Evolutionary conservation across 1,284 basidiomycete genomes (phyloP).

Genomic region (Rhizoctonia solani): DNA sequence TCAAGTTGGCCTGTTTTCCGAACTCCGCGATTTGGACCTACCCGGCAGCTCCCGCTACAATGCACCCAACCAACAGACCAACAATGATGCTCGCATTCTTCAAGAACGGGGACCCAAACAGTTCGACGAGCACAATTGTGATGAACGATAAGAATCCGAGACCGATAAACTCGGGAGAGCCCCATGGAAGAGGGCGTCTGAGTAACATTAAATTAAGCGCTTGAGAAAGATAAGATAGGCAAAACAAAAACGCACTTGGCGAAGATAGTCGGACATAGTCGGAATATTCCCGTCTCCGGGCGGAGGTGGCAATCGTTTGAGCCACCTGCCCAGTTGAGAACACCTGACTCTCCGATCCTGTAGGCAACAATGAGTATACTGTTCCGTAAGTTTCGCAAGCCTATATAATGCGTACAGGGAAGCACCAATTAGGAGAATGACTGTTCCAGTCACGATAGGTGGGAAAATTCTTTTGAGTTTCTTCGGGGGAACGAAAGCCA

Average conservation of each 20-base stretch:
- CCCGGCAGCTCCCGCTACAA: constrained; percentile 74
- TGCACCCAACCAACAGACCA: constrained; percentile 75
- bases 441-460: constrained; percentile 78
- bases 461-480: constrained; percentile 74
- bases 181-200: constrained; percentile 56
- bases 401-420: constrained; percentile 44
- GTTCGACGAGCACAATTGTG: constrained; percentile 70
- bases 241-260: constrained; percentile 46
- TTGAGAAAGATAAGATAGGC: constrained; percentile 42
- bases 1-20: neutral
- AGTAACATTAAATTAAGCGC: neutral
- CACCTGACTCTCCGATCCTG: constrained; percentile 55
- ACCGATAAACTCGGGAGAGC: constrained; percentile 80
- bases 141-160: constrained; percentile 83
- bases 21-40: constrained; percentile 58
- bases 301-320: constrained; percentile 66
- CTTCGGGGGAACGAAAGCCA: constrained; percentile 55
- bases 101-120: constrained; percentile 82
- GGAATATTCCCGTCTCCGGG: constrained; percentile 66
- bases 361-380: constrained; percentile 57
- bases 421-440: constrained; percentile 76
- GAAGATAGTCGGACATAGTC: constrained; percentile 67
- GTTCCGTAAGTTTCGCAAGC: constrained; percentile 44
- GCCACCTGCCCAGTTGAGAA: constrained; percentile 83
- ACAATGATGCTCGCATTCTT: constrained; percentile 73